A percentile compares a stretch with the other conserved stretches of the same genome.
Evolutionary conservation across 306 rosid species (phyloP).

Genomic region (Cicer arietinum): DNA sequence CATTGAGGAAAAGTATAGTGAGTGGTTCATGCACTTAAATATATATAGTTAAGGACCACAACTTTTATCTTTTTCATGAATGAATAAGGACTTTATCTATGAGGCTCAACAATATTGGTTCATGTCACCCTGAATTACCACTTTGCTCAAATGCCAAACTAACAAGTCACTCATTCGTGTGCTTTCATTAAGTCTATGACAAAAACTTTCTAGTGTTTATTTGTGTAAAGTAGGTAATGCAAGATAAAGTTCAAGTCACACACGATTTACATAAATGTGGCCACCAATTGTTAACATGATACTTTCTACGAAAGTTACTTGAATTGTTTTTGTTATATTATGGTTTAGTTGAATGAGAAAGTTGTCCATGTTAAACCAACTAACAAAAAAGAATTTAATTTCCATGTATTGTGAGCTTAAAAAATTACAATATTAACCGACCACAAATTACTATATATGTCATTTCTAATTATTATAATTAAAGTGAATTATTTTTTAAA

Average conservation of each 20-base stretch:
- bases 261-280: constrained; percentile 17
- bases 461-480: no score
- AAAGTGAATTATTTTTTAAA: no score
- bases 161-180: constrained; percentile 13
- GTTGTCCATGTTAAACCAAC: background rate
- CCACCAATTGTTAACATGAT: background rate
- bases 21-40: constrained; percentile 6
- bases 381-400: no score
- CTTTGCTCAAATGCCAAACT: background rate
- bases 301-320: constrained; percentile 7
- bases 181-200: background rate
- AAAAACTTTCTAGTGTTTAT: background rate
- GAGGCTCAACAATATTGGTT: background rate
- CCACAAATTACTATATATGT: no score
- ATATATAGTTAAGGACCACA: constrained; percentile 22
- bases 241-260: constrained; percentile 3
- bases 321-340: background rate
- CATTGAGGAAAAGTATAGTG: background rate
- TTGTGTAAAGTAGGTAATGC: background rate
- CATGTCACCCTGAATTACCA: background rate
- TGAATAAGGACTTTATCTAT: background rate
- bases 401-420: no score
- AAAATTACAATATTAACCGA: no score
- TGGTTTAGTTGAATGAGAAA: background rate
- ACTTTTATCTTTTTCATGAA: background rate